A percentile compares a stretch with the other conserved stretches of the same genome.
Evolutionary conservation across 75 land plant species (phyloP).

Genomic region (Sequoia sempervirens): DNA sequence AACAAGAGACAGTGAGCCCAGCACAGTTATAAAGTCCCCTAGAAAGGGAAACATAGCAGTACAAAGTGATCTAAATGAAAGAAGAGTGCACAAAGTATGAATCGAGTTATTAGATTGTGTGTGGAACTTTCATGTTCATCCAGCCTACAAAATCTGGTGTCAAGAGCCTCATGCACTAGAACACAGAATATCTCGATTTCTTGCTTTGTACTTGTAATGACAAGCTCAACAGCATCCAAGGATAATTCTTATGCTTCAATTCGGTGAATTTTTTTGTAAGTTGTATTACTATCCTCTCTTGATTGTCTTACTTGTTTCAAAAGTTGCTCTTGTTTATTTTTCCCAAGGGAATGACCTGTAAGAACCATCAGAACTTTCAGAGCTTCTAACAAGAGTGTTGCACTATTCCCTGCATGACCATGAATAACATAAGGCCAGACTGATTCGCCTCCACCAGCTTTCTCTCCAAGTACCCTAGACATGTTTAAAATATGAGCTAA

Average conservation of each 20-base stretch:
- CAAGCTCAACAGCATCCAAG: conserved; percentile 74
- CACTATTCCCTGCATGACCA: conserved; percentile 81
- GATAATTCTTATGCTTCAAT: conserved; percentile 86
- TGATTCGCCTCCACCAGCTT: conserved; percentile 64
- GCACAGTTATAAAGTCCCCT: conserved; percentile 44
- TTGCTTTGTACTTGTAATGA: conserved; percentile 79
- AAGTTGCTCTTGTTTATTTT: conserved; percentile 83
- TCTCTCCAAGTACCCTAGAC: conserved; percentile 70
- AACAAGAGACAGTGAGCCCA: conserved; percentile 38
- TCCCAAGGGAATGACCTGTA: conserved; percentile 78
- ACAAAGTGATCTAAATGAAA: conserved; percentile 30
- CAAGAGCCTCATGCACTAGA: conserved; percentile 55
- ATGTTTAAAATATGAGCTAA: conserved; percentile 68
- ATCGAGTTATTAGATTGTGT: conserved; percentile 21
- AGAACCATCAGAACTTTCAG: conserved; percentile 84
- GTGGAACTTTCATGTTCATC: conserved; percentile 22
- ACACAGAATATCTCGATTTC: conserved; percentile 68
- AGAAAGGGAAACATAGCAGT: conserved; percentile 57
- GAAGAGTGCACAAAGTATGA: conserved; percentile 24
- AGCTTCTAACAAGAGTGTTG: conserved; percentile 76
- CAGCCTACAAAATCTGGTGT: conserved; percentile 33
- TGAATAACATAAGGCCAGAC: conserved; percentile 91
- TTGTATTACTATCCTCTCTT: conserved; percentile 76
- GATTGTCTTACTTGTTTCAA: conserved; percentile 79
- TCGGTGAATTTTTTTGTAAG: conserved; percentile 76